Conservation (phyloP, 2,329 filamentous ascomycete species). For the Botrytis sinoallii region DNA sequence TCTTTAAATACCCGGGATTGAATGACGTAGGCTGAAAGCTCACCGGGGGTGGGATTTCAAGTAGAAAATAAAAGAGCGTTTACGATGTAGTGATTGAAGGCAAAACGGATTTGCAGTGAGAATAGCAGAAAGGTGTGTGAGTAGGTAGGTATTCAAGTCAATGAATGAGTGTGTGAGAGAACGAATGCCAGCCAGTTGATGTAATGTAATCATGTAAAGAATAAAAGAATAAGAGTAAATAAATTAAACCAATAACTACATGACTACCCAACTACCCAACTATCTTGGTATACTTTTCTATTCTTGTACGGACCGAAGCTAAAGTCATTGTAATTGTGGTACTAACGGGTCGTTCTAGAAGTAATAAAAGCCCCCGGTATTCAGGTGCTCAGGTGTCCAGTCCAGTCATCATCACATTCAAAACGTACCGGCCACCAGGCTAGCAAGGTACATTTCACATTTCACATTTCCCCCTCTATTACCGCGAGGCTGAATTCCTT, state of each 20-base stretch:
- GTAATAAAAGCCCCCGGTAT: too few species aligned
- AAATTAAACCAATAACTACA: background rate
- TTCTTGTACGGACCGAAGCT: background rate
- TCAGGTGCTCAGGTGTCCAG: background rate
- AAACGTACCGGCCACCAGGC: too few species aligned
- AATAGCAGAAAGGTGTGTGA: background rate
- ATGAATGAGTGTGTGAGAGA: background rate
- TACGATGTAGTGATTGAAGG: background rate
- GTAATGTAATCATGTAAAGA: background rate
- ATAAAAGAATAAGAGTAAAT: background rate
- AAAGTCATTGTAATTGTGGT: background rate
- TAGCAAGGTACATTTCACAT: background rate
- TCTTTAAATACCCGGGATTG: background rate
- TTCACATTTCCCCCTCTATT: background rate
- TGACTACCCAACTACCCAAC: background rate
- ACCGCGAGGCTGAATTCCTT: constrained; percentile 1
- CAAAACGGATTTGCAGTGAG: background rate
- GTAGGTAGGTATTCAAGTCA: background rate
- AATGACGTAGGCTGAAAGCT: constrained; percentile 16
- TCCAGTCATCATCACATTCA: background rate
- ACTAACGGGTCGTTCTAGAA: background rate
- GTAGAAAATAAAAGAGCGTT: background rate
- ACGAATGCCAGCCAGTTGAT: background rate
- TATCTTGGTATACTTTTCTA: background rate
- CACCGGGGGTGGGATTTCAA: background rate